Evolutionary conservation across 2,329 filamentous ascomycete genomes (phyloP).

Genomic region (Lecanicillium sp.): DNA sequence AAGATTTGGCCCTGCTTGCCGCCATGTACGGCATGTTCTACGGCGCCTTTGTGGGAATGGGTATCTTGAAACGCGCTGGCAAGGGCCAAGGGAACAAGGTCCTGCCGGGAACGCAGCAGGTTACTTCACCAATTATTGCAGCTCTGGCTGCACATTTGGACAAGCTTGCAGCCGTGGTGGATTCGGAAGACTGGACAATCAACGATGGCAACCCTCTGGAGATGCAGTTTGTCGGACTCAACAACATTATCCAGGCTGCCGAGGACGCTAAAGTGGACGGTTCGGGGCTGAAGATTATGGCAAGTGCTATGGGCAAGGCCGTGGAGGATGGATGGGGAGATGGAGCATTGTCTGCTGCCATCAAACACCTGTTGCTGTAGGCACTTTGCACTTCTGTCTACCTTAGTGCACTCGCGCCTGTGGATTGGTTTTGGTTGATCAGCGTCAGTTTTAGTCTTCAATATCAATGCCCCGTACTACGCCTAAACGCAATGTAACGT

Average conservation of each 20-base stretch:
- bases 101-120: conserved; percentile 7
- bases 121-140: conserved; percentile 15
- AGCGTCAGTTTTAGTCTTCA: too few relatives aligned
- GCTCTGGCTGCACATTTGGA: conserved; percentile 17
- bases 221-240: conserved; percentile 17
- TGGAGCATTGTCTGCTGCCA: background rate
- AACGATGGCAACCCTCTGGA: conserved; percentile 17
- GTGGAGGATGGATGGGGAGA: background rate
- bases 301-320: conserved; percentile 11
- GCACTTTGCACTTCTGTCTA: too few relatives aligned
- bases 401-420: too few relatives aligned
- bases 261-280: conserved; percentile 3
- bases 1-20: conserved; percentile 17
- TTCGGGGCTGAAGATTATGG: conserved; percentile 11
- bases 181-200: conserved; percentile 15
- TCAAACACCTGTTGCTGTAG: background rate
- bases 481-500: too few relatives aligned
- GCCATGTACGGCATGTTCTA: conserved; percentile 21
- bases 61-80: conserved; percentile 12
- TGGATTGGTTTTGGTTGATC: too few relatives aligned
- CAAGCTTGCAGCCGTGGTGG: conserved; percentile 13
- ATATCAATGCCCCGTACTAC: too few relatives aligned
- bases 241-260: conserved; percentile 14
- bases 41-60: conserved; percentile 16
- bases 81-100: conserved; percentile 1